A percentile compares a stretch with the other conserved stretches of the same genome.
phyloP scores from a whole-genome alignment of 768 basidiomycete genomes.

The Tylopilus vinaceipallidus region DNA sequence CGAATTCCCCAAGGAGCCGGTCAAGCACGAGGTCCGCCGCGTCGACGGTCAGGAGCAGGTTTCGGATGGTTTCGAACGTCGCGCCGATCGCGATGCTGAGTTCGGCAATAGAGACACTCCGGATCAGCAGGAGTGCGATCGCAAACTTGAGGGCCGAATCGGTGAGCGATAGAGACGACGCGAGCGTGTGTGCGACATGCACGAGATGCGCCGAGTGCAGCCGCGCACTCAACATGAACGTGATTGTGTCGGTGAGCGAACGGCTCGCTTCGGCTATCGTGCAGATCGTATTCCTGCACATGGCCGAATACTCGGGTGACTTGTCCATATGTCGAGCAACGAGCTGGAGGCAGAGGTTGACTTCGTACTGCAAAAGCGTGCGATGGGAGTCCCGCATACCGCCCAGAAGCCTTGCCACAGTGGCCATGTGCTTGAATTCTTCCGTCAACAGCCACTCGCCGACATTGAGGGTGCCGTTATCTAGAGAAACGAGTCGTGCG shows the following conservation, averaged over 20 bases:
- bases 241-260: conserved; percentile 42
- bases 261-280: conserved; percentile 42
- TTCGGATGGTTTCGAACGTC: conserved; percentile 25
- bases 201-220: conserved; percentile 45
- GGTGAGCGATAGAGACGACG: conserved; percentile 20
- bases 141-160: conserved; percentile 34
- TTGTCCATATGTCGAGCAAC: conserved; percentile 43
- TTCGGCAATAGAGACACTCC: conserved; percentile 26
- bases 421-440: conserved; percentile 53
- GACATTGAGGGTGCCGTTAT: conserved; percentile 33
- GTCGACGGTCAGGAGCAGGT: conserved; percentile 25
- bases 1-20: conserved; percentile 35
- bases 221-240: conserved; percentile 46
- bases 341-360: conserved; percentile 49
- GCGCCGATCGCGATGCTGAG: conserved; percentile 18
- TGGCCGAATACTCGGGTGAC: conserved; percentile 38
- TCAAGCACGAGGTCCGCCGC: conserved; percentile 25
- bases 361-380: conserved; percentile 45
- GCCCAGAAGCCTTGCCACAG: conserved; percentile 37
- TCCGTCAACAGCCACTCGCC: conserved; percentile 67
- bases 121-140: conserved; percentile 33
- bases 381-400: conserved; percentile 34
- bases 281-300: conserved; percentile 45
- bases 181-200: conserved; percentile 38
- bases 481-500: conserved; percentile 53